Evolutionary conservation across 345 rosid species (phyloP), one percentile per base, ranked within the genome.

Genomic region (Trapa incisa): DNA sequence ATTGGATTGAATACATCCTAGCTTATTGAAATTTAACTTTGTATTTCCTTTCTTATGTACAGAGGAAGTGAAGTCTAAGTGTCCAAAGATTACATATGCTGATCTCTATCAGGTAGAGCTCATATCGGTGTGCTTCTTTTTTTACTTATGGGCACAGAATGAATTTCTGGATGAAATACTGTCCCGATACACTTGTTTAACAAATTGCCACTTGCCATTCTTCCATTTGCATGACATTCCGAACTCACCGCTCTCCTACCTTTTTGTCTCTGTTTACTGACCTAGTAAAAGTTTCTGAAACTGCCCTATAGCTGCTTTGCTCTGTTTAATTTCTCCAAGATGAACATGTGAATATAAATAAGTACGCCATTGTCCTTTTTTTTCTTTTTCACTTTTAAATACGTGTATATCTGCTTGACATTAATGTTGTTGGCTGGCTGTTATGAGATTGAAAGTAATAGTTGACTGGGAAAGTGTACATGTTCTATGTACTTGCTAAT

Each of bases 11-110:
- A 8, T 39, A 5, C 16, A 17, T 14, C 4, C 47, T 1, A 47
- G 15, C 50, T 47, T 1, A 37, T 33, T 68, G 48, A 32, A 37
- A 6, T 56, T 65, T 4, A 37, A 54, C 22, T 35, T 32, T 58
- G 17, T 39, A 32, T 29, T 42, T 41, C 52, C 63, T 63, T 67
- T 37, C 67, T 42, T 39, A 1, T 65, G 64, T 6, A 22, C 83
- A 93, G 98, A 90, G 79, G 84, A 77, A 37, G 89, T 93, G 81
- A 93, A 88, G 79, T 81, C 83, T 68, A 88, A 87, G 66, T 81
- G 85, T 79, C 92, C 88, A 0, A 93, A 85, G 75, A 82, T 93
- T 69, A 80, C 97, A 0, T 87, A 90, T 61, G 97, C 97, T 2
- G 97, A 93, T 66, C 71, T 87, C 5, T 87, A 79, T 74, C 86